Conservation (phyloP, 345 rosid species). For the Eucalyptus curtisii region DNA sequence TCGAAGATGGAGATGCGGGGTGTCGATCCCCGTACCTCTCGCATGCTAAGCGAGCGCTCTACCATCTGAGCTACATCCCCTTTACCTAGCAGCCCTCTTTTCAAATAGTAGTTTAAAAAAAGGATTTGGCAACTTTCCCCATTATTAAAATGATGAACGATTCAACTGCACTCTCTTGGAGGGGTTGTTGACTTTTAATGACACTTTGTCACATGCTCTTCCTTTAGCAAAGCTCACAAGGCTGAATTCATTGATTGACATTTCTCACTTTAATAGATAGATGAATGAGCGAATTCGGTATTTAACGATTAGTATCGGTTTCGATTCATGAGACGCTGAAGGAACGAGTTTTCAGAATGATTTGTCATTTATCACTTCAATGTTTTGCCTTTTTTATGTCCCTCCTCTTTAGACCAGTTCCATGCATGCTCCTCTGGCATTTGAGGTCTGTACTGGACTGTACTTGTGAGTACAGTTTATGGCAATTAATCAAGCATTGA, state of each 20-base stretch:
- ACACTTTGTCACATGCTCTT: not conserved
- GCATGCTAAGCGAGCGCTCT: slow-evolving; percentile 70
- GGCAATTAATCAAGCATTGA: not conserved
- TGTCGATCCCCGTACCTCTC: slow-evolving; percentile 52
- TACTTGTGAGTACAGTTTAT: not conserved
- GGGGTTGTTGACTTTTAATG: not conserved
- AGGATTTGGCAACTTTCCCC: not conserved
- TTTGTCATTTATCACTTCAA: not conserved
- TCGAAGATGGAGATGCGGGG: slow-evolving; percentile 29
- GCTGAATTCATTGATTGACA: not conserved
- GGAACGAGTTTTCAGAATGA: not conserved
- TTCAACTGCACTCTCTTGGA: not conserved
- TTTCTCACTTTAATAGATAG: not conserved
- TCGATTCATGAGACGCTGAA: accelerated
- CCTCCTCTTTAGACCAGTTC: not conserved
- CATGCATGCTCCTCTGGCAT: not conserved
- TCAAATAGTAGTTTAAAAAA: accelerated
- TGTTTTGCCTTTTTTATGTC: not conserved
- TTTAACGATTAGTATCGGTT: accelerated
- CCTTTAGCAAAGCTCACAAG: not conserved
- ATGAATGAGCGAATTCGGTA: not conserved
- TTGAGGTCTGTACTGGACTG: not conserved
- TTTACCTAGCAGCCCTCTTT: accelerated
- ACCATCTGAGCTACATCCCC: slow-evolving; percentile 80
- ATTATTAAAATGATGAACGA: not conserved